Base-by-base conservation (phyloP, 2,329 filamentous ascomycete species). In the Aspergillus sergii region DNA sequence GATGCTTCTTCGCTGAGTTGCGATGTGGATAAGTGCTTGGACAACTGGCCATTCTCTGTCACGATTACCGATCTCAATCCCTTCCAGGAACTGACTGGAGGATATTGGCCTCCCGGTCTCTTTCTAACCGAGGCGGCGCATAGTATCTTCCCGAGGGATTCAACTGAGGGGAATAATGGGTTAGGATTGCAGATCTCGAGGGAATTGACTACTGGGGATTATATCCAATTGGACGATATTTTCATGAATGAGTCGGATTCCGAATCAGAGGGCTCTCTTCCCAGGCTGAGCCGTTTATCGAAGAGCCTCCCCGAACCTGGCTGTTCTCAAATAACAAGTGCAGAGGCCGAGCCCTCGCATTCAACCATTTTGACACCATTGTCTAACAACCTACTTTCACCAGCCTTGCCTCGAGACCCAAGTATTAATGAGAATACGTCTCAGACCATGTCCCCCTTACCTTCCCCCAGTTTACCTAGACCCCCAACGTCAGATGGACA, bases 1-100 rank as follows among this genome's bases (percentile, higher is more conserved):
- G 59, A 59, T 36, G 59, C 64, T 60, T 64, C 64, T 43, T 51
- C 61, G 10, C 23, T 51, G 34, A 56, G 61, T 56, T 30, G 30
- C 26, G 61, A 66, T 10, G 48, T 56, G 23, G 57, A 60, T 30
- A 64, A 62, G 39, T 59, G 64, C 41, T 11, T 57, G 19, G 48
- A 48, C 8, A 58, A 59, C 28, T 26, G 61, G 11, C 50, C 60
- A 14, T 53, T 64, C 10, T 58, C 62, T 11, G 50, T 63, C 32
- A 41, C 63, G 14, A 58, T 56, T 5, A 55, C 62, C 16, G 61
- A 64, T 41, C 57, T 50, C 4, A 51, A 45, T 21, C 51, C 51
- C 14, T 55, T 55, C 32, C 51, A 55, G 19, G 51, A 55, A 55
- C n/a, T 55, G 21, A 41, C 32, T 7, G 51, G 34, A 10, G 51